Evolutionary conservation across 441 rosid species (phyloP), one percentile per base, ranked within the genome.

Genomic region (Erodium moschatum): DNA sequence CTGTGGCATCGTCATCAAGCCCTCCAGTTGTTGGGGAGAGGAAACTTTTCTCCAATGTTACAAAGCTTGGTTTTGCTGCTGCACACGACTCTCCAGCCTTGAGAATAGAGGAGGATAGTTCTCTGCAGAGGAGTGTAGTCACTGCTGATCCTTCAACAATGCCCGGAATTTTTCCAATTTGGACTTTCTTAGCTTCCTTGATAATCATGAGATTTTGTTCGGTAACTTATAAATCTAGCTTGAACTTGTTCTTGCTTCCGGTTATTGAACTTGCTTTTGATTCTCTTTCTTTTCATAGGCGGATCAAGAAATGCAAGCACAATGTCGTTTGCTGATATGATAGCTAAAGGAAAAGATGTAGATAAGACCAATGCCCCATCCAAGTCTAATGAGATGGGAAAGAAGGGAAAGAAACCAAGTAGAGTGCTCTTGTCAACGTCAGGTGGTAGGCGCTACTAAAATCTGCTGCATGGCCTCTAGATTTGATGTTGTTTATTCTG

Each of bases 61-160:
- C 98, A 12, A 86, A 88, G 81, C 91, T 91, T 12, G 97, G 98
- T 76, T 94, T 85, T 66, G 98, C 97, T 60, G 98, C 97, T 46
- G 97, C 80, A 2, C 88, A 83, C 46, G 93, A 85, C 80, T 93
- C 97, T 63, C 97, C 97, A 0, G 80, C 85, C 68, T 67, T 93
- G 83, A 89, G 81, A 71, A 80, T 67, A 24, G 96, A 81, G 78
- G 87, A 83, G 69, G 76, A 78, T 27, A 78, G 33, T 70, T 44
- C 75, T 56, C 66, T 64, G 21, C 79, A 69, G 65, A 68, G 72
- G 69, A 72, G 64, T 68, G 81, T 68, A 61, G 82, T 16, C 21
- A 58, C 86, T 66, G 81, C 68, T 72, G 75, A 79, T 72, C 65
- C 84, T 74, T 13, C 89, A 70, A 80, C 86, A 71, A 35, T 70